Conservation (phyloP, 164 flowering plant species). For the Warburgia ugandensis region DNA sequence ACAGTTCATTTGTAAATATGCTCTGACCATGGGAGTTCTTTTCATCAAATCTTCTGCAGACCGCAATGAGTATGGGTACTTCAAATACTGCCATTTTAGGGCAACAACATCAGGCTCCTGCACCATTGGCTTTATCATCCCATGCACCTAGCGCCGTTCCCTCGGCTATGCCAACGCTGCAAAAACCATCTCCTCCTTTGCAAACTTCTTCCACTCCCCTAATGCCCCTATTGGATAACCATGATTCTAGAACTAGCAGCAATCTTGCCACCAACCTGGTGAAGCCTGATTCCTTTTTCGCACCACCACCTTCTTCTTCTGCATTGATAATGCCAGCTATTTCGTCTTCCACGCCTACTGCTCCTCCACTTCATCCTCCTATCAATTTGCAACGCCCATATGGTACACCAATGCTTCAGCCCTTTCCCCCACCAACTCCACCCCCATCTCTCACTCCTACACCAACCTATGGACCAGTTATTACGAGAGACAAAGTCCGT, state of each 20-base stretch:
- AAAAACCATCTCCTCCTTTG: slow-evolving; percentile 35
- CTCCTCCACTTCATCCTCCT: slow-evolving; percentile 59
- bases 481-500: slow-evolving; percentile 69
- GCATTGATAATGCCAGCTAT: slow-evolving; percentile 34
- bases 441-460: slow-evolving; percentile 64
- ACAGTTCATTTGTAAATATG: no score
- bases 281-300: no score
- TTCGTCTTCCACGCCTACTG: slow-evolving; percentile 49
- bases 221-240: slow-evolving; percentile 37
- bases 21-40: background rate
- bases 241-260: slow-evolving; percentile 31
- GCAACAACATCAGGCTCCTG: slow-evolving; percentile 16
- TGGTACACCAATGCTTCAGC: slow-evolving; percentile 81
- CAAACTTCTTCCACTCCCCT: slow-evolving; percentile 36
- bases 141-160: slow-evolving; percentile 24
- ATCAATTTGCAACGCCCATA: slow-evolving; percentile 53
- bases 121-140: slow-evolving; percentile 20
- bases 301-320: no score
- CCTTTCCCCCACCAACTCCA: slow-evolving; percentile 85
- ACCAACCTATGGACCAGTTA: slow-evolving; percentile 39
- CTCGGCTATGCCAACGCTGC: slow-evolving; percentile 32
- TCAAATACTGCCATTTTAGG: slow-evolving; percentile 15
- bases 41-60: slow-evolving; percentile 12
- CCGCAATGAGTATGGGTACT: slow-evolving; percentile 24
- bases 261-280: slow-evolving; percentile 38